Conservation (phyloP, 768 basidiomycete genomes). For the Lactarius psammicola region DNA sequence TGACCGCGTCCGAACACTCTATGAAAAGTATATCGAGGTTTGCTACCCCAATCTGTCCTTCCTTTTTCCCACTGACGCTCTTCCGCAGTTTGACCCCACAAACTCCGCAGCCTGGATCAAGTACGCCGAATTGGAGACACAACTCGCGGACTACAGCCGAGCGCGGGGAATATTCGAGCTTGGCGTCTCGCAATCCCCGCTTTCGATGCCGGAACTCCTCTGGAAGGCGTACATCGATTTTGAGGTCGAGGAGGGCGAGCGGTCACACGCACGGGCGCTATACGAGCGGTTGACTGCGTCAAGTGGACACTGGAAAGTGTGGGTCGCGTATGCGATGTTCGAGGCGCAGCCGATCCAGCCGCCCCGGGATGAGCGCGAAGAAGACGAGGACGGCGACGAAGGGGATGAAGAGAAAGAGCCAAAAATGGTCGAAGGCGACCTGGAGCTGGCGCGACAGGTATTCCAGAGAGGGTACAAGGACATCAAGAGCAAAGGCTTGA, state of each 20-base stretch:
- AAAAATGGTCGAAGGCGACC: conserved; percentile 70
- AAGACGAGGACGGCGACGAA: conserved; percentile 55
- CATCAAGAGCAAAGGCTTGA: conserved; percentile 74
- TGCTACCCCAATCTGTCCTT: conserved; percentile 22
- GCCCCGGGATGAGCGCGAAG: conserved; percentile 62
- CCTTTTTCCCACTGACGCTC: conserved; percentile 3
- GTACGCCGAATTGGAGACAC: conserved; percentile 87
- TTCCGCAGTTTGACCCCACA: conserved; percentile 72
- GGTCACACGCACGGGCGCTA: conserved; percentile 74
- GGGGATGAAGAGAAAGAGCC: conserved; percentile 48
- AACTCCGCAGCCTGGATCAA: conserved; percentile 96
- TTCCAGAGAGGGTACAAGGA: conserved; percentile 89
- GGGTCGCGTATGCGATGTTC: conserved; percentile 93
- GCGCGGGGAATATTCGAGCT: conserved; percentile 95
- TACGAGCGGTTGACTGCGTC: conserved; percentile 85
- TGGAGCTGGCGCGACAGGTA: conserved; percentile 65
- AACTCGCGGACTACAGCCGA: conserved; percentile 82
- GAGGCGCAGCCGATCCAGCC: conserved; percentile 77
- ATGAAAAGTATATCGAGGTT: conserved; percentile 93
- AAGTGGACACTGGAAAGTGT: conserved; percentile 95
- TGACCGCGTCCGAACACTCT: conserved; percentile 85
- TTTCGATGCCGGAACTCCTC: conserved; percentile 93
- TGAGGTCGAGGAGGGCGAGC: conserved; percentile 91
- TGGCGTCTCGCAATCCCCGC: conserved; percentile 73
- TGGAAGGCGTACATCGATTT: conserved; percentile 98